A percentile compares a stretch with the other conserved stretches of the same genome.
Evolutionary conservation across 768 basidiomycete genomes (phyloP).

Genomic region (Rhodotorula paludigena): DNA sequence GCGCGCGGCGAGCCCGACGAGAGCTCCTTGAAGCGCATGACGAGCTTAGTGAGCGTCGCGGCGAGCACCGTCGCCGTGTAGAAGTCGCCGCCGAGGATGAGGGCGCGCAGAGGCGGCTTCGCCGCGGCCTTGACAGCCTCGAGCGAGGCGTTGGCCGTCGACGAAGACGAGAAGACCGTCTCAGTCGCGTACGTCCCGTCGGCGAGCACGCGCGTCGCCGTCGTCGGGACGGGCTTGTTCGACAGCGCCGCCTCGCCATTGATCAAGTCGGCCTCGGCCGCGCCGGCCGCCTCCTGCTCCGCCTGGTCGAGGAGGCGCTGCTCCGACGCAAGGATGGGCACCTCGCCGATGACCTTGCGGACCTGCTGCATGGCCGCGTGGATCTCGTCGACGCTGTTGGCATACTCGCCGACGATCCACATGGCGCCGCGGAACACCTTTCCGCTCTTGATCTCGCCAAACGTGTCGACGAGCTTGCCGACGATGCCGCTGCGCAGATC

Average conservation of each 20-base stretch:
- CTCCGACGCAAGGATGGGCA: constrained; percentile 92
- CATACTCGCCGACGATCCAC: constrained; percentile 98
- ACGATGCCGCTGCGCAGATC: constrained; percentile 72
- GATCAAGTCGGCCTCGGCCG: constrained; percentile 43
- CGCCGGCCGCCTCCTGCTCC: constrained; percentile 53
- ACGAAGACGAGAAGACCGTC: constrained; percentile 66
- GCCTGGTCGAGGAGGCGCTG: constrained; percentile 71
- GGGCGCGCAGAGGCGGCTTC: constrained; percentile 84
- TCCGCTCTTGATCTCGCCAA: constrained; percentile 84
- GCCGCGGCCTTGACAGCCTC: constrained; percentile 79
- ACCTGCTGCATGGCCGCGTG: constrained; percentile 68
- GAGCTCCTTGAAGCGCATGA: constrained; percentile 64
- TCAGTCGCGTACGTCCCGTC: constrained; percentile 99
- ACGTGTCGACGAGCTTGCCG: constrained; percentile 73
- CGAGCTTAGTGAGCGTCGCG: constrained; percentile 80
- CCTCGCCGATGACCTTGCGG: constrained; percentile 82
- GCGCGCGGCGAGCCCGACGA: constrained; percentile 44
- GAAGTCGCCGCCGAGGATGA: constrained; percentile 92
- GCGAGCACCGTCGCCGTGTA: constrained; percentile 92
- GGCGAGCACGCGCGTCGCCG: constrained; percentile 65
- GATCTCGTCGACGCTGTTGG: constrained; percentile 62
- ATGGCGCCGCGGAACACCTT: constrained; percentile 94
- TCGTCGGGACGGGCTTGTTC: constrained; percentile 54
- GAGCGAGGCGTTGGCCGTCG: constrained; percentile 54
- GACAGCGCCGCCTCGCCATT: constrained; percentile 50